Base-by-base conservation (phyloP, 305 asterid genomes). In the Rubia balearica region DNA sequence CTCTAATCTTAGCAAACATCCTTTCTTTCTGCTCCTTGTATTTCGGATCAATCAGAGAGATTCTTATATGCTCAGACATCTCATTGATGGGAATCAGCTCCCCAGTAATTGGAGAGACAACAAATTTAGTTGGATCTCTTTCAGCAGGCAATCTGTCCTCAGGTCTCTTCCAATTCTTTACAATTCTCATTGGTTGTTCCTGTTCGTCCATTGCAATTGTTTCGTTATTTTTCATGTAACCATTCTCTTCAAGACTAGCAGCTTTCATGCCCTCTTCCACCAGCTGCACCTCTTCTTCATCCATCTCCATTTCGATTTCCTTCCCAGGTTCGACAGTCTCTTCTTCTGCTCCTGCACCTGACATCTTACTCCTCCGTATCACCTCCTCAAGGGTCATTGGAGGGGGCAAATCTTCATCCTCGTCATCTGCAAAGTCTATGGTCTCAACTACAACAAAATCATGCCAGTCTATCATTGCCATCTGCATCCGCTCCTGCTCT, bases 401-500 rank as follows among this genome's bases (percentile, higher is more conserved):
- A 79, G 94, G 88, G 17, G 96, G 96, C 70, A 91, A 85, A 79
- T 88, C 92, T 51, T 87, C 96, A 80, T 90, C 97, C 87, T 90
- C 98, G n/a, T 88, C 98, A 71, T 92, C 98, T 62, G 85, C 97
- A 85, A 92, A 92, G 73, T 92, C 97, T 65, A 92, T 92, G 0
- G 93, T 73, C 86, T 90, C 96, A 53, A 90, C 98, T 57, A 90
- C 97, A 68, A 92, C 97, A 81, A 90, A 90, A 80, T 90, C 98
- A 78, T 92, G 98, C 98, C 98, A 92, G 75, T 92, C 98, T 74
- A 92, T 90, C 97, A 86, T 86, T 41, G 98, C 91, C 97, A 92
- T 92, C 84, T 87, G 97, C 46, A 79, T 5, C 40, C 98, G 77
- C 81, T 90, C 98, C 84, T 83, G 90, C 80, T 88, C 98, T 51